Base-by-base conservation (phyloP, 2,329 filamentous ascomycete genomes). In the Verticillium tricorpus region DNA sequence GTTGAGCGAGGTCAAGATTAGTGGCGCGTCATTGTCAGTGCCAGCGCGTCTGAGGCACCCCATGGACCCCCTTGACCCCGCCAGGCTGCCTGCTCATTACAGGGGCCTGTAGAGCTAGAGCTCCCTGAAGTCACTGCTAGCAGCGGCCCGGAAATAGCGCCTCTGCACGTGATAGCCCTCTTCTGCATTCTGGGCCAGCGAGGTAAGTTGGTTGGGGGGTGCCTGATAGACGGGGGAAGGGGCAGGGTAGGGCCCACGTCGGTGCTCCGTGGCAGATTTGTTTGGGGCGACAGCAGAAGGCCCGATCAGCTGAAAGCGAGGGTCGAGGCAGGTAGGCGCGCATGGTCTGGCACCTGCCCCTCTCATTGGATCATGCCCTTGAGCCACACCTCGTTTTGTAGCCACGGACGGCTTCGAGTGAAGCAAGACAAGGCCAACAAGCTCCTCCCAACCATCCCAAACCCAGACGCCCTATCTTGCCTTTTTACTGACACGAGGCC, bases 161-260 rank as follows among this genome's bases (percentile, higher is more conserved):
- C 59, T 56, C 57, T 34, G 50, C 62, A 63, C 62, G 62, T 61
- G 59, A 61, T 58, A 25, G 61, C 57, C 61, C 59, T 22, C 50
- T 22, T 17, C 15, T n/a, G 17, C n/a, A 9, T 9, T 3, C 39
- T n/a, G 15, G n/a, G 39, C 3, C 9, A n/a, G 15, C n/a, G 17
- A 17, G 6, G 5, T 28, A 1, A 28, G 28, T 28, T 28, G 28
- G 28, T 28, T 28, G 28, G 28, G 28, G 25, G 28, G 28, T 28
- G 28, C 28, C 28, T 28, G 28, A 25, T 25, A 28, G 28, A 28
- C 6, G 39, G 5, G 19, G 17, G 39, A 37, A 37, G 39, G 39
- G 9, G 8, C 17, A 17, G 39, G n/a, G 28, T 6, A n/a, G 39
- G 39, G 39, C 19, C 45, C 19, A 12, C 19, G 45, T 52, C 45